A percentile compares a stretch with the other conserved stretches of the same genome.
Conservation (phyloP, 768 basidiomycete species). For the Pholiota conissans region DNA sequence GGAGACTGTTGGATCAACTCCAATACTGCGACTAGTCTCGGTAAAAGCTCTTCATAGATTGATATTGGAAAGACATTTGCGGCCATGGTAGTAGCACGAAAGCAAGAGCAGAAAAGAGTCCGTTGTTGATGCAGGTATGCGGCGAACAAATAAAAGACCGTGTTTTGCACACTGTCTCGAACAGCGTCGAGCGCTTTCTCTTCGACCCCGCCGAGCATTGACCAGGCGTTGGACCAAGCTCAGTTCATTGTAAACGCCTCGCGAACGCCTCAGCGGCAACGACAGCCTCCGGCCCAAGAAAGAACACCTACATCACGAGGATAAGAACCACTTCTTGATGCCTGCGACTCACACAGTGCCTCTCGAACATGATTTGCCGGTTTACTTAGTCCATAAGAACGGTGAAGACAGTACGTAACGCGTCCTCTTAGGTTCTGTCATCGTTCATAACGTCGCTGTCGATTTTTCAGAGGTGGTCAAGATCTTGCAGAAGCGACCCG, state of each 20-base stretch:
- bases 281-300: background rate
- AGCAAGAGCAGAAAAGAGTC: background rate
- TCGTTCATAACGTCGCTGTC: background rate
- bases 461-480: slow-evolving; percentile 42
- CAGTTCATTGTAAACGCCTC: background rate
- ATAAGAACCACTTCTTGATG: slow-evolving; percentile 20
- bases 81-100: slow-evolving; percentile 3
- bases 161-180: slow-evolving; percentile 4
- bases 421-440: background rate
- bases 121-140: background rate
- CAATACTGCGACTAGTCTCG: slow-evolving; percentile 60
- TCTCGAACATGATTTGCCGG: slow-evolving; percentile 22
- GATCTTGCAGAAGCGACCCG: slow-evolving; percentile 50
- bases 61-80: slow-evolving; percentile 36
- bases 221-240: background rate
- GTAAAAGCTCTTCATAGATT: slow-evolving; percentile 57
- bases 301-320: background rate
- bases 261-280: background rate
- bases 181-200: background rate
- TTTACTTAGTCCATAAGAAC: slow-evolving; percentile 35
- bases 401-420: slow-evolving; percentile 29
- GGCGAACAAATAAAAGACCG: slow-evolving; percentile 18
- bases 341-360: slow-evolving; percentile 29
- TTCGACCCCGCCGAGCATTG: background rate
- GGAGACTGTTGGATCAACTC: slow-evolving; percentile 60